phyloP scores from a whole-genome alignment of 495 filamentous ascomycete genomes.

The Aspergillus bertholletiae region DNA sequence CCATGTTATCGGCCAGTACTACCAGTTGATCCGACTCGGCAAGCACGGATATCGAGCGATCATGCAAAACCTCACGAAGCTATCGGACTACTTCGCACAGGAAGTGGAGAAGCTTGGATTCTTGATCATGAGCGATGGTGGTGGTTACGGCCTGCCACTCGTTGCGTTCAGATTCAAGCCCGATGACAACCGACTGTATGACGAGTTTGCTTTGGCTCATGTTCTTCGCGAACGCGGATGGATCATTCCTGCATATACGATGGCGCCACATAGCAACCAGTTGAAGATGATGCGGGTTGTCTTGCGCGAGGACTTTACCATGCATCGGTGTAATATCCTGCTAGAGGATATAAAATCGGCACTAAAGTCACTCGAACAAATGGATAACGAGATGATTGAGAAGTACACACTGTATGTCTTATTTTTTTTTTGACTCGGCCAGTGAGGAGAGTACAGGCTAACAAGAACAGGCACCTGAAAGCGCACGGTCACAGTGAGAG shows the following conservation, averaged over 20 bases:
- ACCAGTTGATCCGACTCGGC: constrained; percentile 88
- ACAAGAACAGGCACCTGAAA: constrained; percentile 37
- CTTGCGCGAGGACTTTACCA: constrained; percentile 82
- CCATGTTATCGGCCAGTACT: constrained; percentile 94
- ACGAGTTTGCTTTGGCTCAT: constrained; percentile 81
- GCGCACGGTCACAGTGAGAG: constrained; percentile 47
- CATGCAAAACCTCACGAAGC: constrained; percentile 83
- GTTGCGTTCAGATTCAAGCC: constrained; percentile 77
- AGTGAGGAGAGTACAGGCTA: neutral
- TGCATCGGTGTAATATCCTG: constrained; percentile 68
- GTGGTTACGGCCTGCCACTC: constrained; percentile 73
- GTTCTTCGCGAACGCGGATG: constrained; percentile 79
- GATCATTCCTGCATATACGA: constrained; percentile 92
- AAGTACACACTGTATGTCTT: constrained; percentile 56
- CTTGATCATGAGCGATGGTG: constrained; percentile 75
- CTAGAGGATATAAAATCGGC: constrained; percentile 71
- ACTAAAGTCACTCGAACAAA: constrained; percentile 60
- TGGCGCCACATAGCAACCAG: constrained; percentile 77
- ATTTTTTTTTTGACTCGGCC: no score
- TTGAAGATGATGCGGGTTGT: constrained; percentile 87
- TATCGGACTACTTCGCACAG: constrained; percentile 72
- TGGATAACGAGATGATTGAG: constrained; percentile 66
- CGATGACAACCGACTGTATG: constrained; percentile 59
- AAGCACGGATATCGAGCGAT: constrained; percentile 83
- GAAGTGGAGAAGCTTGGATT: constrained; percentile 71